Base-by-base conservation (phyloP, 192 early-diverging fungal genomes). In the Phycomyces blakesleeanus region DNA sequence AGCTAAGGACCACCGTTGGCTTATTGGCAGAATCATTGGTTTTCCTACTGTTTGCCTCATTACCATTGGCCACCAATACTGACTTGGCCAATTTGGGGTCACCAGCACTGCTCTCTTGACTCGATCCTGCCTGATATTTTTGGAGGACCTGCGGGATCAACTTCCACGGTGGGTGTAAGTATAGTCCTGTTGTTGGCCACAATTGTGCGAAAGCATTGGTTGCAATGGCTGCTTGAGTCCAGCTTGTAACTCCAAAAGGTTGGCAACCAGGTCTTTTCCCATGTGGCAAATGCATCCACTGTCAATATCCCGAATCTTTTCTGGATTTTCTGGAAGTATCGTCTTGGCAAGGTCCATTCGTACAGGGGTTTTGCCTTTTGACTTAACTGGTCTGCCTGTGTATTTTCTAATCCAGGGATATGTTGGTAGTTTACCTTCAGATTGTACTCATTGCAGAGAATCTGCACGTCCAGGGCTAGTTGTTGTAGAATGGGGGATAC, bases 151-250 rank as follows among this genome's bases (percentile, higher is more conserved):
- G 11, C 25, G 51, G 67, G 5, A 68, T 60, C 16, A 68, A 37
- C 34, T 49, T 55, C 67, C 67, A 68, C n/a, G 67, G 58, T 38
- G 59, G 51, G 15, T 49, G 26, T 44, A 61, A 20, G 47, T 56
- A 68, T 40, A 68, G 39, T 10, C 67, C 67, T 12, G 3, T 56
- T 25, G 49, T 60, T 3, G 24, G 40, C 67, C 67, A 68, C 38
- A 3, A 11, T 41, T 68, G 67, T 26, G 16, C 20, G 26, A 68
- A 68, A 0, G 59, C 67, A 51, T 68, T 53, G 9, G 25, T n/a
- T 24, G 59, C 59, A 38, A 0, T 2, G 0, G 67, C 51, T 57
- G 34, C 10, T n/a, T 37, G 67, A 54, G 7, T 61, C 67, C 8
- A 53, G 54, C 0, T 15, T 16, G 0, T 20, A 24, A 49, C 57